Conservation (phyloP, 176 grass and related monocot genomes). For the Carex littledalei region DNA sequence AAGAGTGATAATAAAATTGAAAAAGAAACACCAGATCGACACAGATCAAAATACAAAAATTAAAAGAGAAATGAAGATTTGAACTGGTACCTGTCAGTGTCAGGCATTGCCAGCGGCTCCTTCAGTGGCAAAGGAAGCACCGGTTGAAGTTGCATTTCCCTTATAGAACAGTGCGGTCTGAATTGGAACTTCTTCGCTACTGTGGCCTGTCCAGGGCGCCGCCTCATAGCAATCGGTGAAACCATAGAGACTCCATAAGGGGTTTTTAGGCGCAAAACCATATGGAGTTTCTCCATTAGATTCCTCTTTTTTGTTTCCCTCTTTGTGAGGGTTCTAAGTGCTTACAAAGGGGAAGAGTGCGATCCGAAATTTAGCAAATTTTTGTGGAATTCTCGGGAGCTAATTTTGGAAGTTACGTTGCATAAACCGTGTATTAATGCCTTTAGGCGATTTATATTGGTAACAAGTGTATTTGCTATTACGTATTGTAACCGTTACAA, state of each 20-base stretch:
- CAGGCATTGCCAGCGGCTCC: not conserved
- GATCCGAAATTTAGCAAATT: not conserved
- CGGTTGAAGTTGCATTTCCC: not conserved
- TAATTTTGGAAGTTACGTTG: not conserved
- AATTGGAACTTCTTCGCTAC: not conserved
- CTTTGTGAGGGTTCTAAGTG: not conserved
- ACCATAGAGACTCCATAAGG: slow-evolving; percentile 4
- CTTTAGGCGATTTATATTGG: not conserved
- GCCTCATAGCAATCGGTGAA: not conserved
- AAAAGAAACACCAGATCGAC: not conserved
- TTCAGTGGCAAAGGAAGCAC: not conserved
- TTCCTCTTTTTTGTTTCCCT: not conserved
- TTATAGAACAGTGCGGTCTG: not conserved
- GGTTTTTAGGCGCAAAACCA: slow-evolving; percentile 5
- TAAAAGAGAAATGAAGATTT: not conserved
- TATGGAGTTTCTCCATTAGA: slow-evolving; percentile 8
- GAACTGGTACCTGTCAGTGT: not conserved
- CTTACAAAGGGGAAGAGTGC: not conserved
- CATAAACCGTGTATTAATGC: not conserved
- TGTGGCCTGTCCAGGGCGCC: not conserved
- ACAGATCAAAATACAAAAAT: not conserved
- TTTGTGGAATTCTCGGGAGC: not conserved
- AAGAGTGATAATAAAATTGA: not conserved
- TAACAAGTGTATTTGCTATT: not conserved
- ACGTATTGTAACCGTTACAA: not conserved